phyloP scores from a whole-genome alignment of 2,329 filamentous ascomycete species.

The Ophiostoma ulmi region DNA sequence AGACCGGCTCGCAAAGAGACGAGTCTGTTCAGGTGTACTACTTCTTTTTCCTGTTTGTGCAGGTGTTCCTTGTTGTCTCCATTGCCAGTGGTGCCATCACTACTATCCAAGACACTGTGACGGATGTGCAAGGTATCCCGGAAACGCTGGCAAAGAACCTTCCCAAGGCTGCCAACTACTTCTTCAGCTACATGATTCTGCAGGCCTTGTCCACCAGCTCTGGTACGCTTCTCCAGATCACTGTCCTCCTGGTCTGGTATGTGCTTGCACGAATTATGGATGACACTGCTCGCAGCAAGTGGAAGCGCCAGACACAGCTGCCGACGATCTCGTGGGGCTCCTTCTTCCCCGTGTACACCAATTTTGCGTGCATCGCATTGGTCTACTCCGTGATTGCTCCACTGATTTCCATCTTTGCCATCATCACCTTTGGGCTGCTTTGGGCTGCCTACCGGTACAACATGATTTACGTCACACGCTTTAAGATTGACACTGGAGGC shows the following conservation, averaged over 20 bases:
- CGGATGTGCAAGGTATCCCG: constrained; percentile 62
- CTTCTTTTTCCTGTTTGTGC: constrained; percentile 89
- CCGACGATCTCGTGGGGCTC: constrained; percentile 80
- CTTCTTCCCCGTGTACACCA: constrained; percentile 95
- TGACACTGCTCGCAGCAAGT: constrained; percentile 76
- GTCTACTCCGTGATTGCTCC: constrained; percentile 88
- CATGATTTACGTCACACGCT: constrained; percentile 89
- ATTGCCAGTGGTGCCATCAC: constrained; percentile 67
- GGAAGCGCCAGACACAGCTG: constrained; percentile 73
- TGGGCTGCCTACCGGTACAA: constrained; percentile 97
- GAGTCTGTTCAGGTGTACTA: constrained; percentile 89
- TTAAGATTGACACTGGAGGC: constrained; percentile 85
- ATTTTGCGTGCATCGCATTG: constrained; percentile 85
- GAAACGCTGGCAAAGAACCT: constrained; percentile 69
- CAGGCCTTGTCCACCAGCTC: constrained; percentile 89
- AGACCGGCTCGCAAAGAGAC: constrained; percentile 73
- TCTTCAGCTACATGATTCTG: constrained; percentile 97
- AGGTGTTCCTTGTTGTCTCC: constrained; percentile 89
- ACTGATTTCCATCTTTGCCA: constrained; percentile 85
- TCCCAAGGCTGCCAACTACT: constrained; percentile 87
- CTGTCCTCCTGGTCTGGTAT: constrained; percentile 75
- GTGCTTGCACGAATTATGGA: constrained; percentile 75
- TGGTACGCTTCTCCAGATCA: constrained; percentile 78
- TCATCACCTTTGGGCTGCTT: constrained; percentile 84
- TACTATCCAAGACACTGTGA: constrained; percentile 52